Conservation (phyloP, 2,329 filamentous ascomycete genomes). For the Diaporthe helianthi region DNA sequence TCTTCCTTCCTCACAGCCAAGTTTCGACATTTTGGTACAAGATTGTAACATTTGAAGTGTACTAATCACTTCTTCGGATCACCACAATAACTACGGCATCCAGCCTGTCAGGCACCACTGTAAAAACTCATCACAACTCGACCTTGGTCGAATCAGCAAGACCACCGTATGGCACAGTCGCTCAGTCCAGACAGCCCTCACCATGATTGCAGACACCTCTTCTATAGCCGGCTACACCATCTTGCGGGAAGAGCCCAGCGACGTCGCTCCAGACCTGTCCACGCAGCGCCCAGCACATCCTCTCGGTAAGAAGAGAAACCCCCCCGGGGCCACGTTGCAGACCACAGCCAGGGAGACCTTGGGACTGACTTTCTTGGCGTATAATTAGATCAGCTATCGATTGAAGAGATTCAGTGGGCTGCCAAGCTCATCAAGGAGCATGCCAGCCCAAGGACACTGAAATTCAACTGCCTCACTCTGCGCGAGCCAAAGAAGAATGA, state of each 20-base stretch:
- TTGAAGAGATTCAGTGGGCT: conserved; percentile 60
- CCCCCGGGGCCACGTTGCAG: too few relatives aligned
- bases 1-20: background rate
- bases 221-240: conserved; percentile 55
- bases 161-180: conserved; percentile 18
- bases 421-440: conserved; percentile 55
- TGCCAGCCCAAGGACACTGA: conserved; percentile 43
- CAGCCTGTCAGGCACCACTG: background rate
- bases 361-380: background rate
- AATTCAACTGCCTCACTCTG: conserved; percentile 70
- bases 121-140: background rate
- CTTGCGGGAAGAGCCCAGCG: conserved; percentile 51
- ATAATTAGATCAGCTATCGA: conserved; percentile 59
- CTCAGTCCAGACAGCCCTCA: conserved; percentile 35
- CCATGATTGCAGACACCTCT: conserved; percentile 51
- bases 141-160: conserved; percentile 5
- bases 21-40: background rate
- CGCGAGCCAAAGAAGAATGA: conserved; percentile 69
- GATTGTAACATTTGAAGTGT: background rate
- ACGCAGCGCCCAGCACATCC: conserved; percentile 46
- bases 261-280: conserved; percentile 44
- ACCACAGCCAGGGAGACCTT: too few relatives aligned
- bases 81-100: background rate
- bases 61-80: background rate
- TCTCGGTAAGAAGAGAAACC: conserved; percentile 42